Evolutionary conservation across 2,329 filamentous ascomycete genomes (phyloP).

Genomic region (Capronia epimyces): DNA sequence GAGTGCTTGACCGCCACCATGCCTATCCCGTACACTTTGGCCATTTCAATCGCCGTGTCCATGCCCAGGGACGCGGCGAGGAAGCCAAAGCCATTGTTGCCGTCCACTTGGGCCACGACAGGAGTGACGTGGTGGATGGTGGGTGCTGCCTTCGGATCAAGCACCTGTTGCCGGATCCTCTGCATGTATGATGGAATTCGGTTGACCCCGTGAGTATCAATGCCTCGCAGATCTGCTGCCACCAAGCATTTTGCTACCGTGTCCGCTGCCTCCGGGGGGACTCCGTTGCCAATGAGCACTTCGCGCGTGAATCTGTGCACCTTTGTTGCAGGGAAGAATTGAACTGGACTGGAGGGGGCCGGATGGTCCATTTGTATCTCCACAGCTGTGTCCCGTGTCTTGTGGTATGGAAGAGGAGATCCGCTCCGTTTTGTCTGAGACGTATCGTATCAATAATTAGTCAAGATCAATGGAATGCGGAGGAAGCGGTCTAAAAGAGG

Average conservation of each 20-base stretch:
- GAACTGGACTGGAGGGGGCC: background rate
- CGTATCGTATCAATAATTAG: no score
- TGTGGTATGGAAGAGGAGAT: no score
- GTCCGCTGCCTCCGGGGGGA: constrained; percentile 53
- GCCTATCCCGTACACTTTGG: constrained; percentile 61
- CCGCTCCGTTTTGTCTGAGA: no score
- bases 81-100: constrained; percentile 69
- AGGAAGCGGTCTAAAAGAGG: no score
- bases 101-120: constrained; percentile 63
- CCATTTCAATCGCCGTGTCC: constrained; percentile 61
- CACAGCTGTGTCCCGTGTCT: no score
- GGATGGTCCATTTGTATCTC: background rate
- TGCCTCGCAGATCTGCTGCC: constrained; percentile 68
- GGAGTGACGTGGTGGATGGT: constrained; percentile 59
- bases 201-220: constrained; percentile 75
- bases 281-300: constrained; percentile 57
- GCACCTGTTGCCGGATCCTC: constrained; percentile 63
- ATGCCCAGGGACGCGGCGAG: constrained; percentile 64
- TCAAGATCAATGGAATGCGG: no score
- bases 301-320: constrained; percentile 46
- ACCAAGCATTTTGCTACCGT: constrained; percentile 65
- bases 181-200: constrained; percentile 72
- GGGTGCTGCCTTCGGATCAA: constrained; percentile 58
- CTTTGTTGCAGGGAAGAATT: constrained; percentile 28
- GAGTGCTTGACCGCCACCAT: constrained; percentile 70